These are phyloP conservation scores for Globisporangium recalcitrans DNA, from an alignment of 352 stramenopile genomes.

Conservation along the genomic window DNA sequence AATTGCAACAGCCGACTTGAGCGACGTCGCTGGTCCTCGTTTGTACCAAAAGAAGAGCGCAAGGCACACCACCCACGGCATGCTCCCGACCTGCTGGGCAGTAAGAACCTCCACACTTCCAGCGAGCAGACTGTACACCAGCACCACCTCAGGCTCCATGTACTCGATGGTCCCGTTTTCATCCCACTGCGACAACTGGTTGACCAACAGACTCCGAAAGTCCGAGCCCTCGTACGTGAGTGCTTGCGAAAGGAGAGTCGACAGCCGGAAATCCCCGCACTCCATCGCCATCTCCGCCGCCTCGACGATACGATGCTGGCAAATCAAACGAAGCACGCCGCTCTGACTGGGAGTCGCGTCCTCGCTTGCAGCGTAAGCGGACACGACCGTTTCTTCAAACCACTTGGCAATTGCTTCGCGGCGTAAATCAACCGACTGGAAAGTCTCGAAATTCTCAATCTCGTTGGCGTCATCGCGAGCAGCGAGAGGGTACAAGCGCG, in stretches of 20 bases:
- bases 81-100: slow-evolving; percentile 32
- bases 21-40: slow-evolving; percentile 35
- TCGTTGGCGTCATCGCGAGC: slow-evolving; percentile 57
- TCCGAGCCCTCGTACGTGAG: slow-evolving; percentile 44
- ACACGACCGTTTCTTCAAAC: slow-evolving; percentile 53
- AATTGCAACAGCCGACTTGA: slow-evolving; percentile 39
- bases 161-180: slow-evolving; percentile 42
- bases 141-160: slow-evolving; percentile 53
- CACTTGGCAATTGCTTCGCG: slow-evolving; percentile 71
- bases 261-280: slow-evolving; percentile 54
- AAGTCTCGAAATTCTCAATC: slow-evolving; percentile 58
- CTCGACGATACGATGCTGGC: slow-evolving; percentile 52
- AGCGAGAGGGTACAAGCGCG: slow-evolving; percentile 35
- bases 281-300: slow-evolving; percentile 56
- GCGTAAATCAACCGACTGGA: slow-evolving; percentile 62
- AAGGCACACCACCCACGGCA: slow-evolving; percentile 57
- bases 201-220: slow-evolving; percentile 43
- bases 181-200: slow-evolving; percentile 56
- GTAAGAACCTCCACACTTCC: slow-evolving; percentile 57
- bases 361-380: slow-evolving; percentile 10
- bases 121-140: slow-evolving; percentile 63
- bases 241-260: slow-evolving; percentile 61
- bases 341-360: slow-evolving; percentile 20
- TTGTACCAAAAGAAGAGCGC: slow-evolving; percentile 74
- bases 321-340: slow-evolving; percentile 37